Base-by-base conservation (phyloP, 768 basidiomycete genomes). In the Lentinula sp. region DNA sequence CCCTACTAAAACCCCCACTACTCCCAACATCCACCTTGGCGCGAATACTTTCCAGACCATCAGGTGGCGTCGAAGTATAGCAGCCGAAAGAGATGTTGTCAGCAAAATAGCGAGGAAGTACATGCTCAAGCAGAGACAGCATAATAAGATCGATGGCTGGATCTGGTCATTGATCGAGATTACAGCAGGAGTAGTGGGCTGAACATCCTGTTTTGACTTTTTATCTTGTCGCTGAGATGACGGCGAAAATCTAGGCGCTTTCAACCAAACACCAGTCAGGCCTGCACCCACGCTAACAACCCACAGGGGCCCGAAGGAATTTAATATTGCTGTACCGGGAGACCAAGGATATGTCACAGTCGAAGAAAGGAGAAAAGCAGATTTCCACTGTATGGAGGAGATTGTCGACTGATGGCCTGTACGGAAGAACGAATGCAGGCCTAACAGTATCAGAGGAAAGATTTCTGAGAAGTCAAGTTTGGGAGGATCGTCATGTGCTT, bases 11-110 rank as follows among this genome's bases (percentile, higher is more conserved):
- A 96, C 70, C 32, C 81, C 80, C 3, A 84, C 67, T 0, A 83
- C 92, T 0, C 82, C 90, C 15, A 83, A 70, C 88, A 98, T 95
- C 70, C 95, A 97, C 63, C 96, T 76, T 63, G 97, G 97, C 40
- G 95, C 96, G 68, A 98, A 99, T 3, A 98, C 88, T 75, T 98
- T 98, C 97, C 97, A 99, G 23, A 98, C 95, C 95, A 97, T 97
- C 64, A 97, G 71, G 70, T 98, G 95, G 49, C 94, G 71, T 64
- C 94, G 74, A 56, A 95, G 73, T 66, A 86, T 82, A 7, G 93
- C 89, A 0, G 92, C 86, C 60, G 85, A 85, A 5, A 84, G 71
- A 3, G 92, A 87, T 15, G 85, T 83, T 4, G 89, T 87, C 4
- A 95, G 67, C 1, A 93, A 71, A 23, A 95, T 68, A 4, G 75